Evolutionary conservation across 2,329 filamentous ascomycete species (phyloP), one percentile per base, ranked within the genome.

Genomic region (Neophaeococcomyces mojaviensis): DNA sequence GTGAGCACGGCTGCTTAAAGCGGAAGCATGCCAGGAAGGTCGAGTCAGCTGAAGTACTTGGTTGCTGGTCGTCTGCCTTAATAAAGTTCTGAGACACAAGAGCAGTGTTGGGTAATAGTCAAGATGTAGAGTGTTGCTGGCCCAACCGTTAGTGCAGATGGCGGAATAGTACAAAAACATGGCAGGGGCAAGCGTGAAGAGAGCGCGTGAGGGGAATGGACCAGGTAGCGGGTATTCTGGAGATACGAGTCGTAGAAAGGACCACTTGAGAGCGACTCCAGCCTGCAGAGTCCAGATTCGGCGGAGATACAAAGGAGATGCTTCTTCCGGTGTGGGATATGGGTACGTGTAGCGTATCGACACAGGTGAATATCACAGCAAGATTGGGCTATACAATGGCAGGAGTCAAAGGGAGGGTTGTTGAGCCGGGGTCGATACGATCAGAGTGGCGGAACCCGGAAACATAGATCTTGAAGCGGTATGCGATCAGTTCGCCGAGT

Each of bases 391-490:
- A 15, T 38, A 18, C 35, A 20, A 20, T 16, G 30, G 30, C 30
- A 6, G 16, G 35, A 38, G 6, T 6, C 35, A 38, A 20, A 18
- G 8, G 18, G 35, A 38, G 35, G 35, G 35, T 20, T 19, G 8
- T 20, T 20, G 35, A 38, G 35, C 35, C 6, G 35, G 16, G 35
- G 16, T 38, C 9, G 35, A 22, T 38, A 15, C 7, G 16, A 19
- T 38, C 35, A 12, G 35, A 38, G n/a, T n/a, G 16, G 30, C 18
- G 35, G 35, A 9, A 18, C 4, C 35, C 35, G 35, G 35, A 38
- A 38, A 18, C 35, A 10, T 38, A 20, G 35, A 38, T 16, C 35
- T 20, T 38, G 35, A 38, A 38, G 35, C 9, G n/a, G 35, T 38
- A 20, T 38, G 16, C n/a, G 35, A 38, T 38, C 35, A 19, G 16